Evolutionary conservation across 257 asterid genomes (phyloP), one percentile per base, ranked within the genome.

Genomic region (Parsonsia alboflavescens): DNA sequence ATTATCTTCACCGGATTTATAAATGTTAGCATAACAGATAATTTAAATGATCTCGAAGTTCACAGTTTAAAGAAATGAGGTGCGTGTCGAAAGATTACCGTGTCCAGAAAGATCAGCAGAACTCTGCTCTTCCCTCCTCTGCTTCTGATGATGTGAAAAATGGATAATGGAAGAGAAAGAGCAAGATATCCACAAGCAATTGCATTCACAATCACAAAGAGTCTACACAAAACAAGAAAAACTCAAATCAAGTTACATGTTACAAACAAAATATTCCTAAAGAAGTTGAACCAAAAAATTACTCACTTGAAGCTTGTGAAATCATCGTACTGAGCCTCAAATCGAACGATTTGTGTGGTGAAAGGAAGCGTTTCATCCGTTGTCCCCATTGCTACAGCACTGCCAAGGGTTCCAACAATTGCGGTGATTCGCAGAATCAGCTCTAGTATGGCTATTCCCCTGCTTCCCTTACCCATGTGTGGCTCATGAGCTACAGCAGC

Each of bases 331-430:
- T 87, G 89, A 62, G 95, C 96, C 42, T 81, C 87, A 84, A 89
- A 93, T 48, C 82, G 76, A 56, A 85, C 69, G 11, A 85, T 65
- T 65, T 86, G 95, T 12, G 89, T 89, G 77, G 88, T 76, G 73
- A 89, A 86, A 16, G 97, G 86, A 59, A 93, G 97, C 13, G 90
- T 84, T 75, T 93, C 82, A 49, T 84, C 80, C 16, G 96, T 84
- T 11, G 91, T 88, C 22, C 92, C 97, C 97, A 93, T 91, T 10
- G 89, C 96, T 26, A 87, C 49, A 28, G 93, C 93, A 82, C 93
- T 78, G 68, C 86, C 97, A 59, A 91, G 61, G 0, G 96, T 82
- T 71, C 93, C 97, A 36, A 82, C 68, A 70, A 88, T 78, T 15
- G 90, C 97, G 24, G 80, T 36, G 41, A 89, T 70, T 81, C 97